Percentiles rank a stretch among this genome's conserved stretches.
These are phyloP conservation scores for Lachnellula arida DNA, from an alignment of 2,329 filamentous ascomycete species.

Conservation along the genomic window DNA sequence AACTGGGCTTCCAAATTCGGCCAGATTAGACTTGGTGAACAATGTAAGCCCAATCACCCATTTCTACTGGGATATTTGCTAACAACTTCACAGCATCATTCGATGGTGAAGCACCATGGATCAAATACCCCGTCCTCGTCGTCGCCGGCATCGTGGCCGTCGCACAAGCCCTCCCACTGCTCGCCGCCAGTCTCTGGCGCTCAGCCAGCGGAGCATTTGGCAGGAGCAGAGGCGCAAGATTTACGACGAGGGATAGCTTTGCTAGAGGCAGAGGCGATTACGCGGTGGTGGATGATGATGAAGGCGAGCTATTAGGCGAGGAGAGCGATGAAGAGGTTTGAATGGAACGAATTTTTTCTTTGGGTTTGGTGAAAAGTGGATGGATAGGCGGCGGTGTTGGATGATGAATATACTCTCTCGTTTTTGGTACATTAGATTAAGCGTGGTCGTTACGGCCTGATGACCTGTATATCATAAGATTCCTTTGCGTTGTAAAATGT, in stretches of 20 bases:
- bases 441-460: not conserved
- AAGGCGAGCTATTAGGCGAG: constrained; percentile 89
- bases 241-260: constrained; percentile 86
- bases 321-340: constrained; percentile 85
- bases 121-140: constrained; percentile 77
- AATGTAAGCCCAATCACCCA: constrained; percentile 30
- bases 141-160: constrained; percentile 61
- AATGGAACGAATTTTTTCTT: not conserved
- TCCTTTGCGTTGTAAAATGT: not conserved
- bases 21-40: constrained; percentile 82
- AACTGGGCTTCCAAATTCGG: constrained; percentile 90
- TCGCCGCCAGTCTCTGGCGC: constrained; percentile 70
- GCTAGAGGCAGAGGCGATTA: constrained; percentile 85
- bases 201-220: constrained; percentile 49
- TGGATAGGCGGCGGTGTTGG: not conserved
- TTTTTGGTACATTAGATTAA: constrained; percentile 2
- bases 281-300: constrained; percentile 82
- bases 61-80: constrained; percentile 9
- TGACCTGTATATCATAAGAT: not conserved
- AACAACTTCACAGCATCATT: constrained; percentile 38
- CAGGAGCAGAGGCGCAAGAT: constrained; percentile 48
- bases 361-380: not conserved
- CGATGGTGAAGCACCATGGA: constrained; percentile 68
- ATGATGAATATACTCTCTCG: not conserved
- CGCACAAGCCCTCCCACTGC: constrained; percentile 60